Conservation (phyloP, 306 rosid species). For the Pueraria montana region DNA sequence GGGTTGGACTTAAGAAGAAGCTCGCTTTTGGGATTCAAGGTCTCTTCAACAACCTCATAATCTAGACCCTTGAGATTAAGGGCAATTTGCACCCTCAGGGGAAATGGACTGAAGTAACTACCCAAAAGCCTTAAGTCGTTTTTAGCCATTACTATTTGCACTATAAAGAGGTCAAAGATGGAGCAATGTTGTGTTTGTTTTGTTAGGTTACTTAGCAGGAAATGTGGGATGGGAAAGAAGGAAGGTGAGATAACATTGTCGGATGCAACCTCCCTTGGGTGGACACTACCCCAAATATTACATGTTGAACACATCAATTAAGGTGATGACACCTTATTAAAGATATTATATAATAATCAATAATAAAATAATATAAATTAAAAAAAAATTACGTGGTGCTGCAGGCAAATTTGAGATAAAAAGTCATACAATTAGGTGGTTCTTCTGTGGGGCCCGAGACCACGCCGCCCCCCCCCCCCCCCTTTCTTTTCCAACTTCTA, state of each 20-base stretch:
- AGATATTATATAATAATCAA: too few relatives aligned
- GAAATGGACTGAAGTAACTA: constrained; percentile 56
- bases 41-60: constrained; percentile 56
- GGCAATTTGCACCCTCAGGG: constrained; percentile 53
- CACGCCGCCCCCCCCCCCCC: too few relatives aligned
- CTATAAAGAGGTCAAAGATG: neutral
- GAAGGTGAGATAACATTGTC: neutral
- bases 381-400: too few relatives aligned
- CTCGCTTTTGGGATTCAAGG: constrained; percentile 52
- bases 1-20: constrained; percentile 72
- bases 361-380: too few relatives aligned
- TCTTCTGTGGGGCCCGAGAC: too few relatives aligned
- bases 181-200: neutral
- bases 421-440: too few relatives aligned
- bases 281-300: too few relatives aligned
- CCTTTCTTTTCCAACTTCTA: too few relatives aligned
- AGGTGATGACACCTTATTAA: too few relatives aligned
- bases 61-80: constrained; percentile 59
- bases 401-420: too few relatives aligned
- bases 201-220: neutral
- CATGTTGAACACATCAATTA: too few relatives aligned
- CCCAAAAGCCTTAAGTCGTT: constrained; percentile 58
- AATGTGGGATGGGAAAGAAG: neutral
- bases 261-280: neutral
- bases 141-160: constrained; percentile 50